phyloP scores from a whole-genome alignment of 1,284 basidiomycete species.

The Cutaneotrichosporon sp. region DNA sequence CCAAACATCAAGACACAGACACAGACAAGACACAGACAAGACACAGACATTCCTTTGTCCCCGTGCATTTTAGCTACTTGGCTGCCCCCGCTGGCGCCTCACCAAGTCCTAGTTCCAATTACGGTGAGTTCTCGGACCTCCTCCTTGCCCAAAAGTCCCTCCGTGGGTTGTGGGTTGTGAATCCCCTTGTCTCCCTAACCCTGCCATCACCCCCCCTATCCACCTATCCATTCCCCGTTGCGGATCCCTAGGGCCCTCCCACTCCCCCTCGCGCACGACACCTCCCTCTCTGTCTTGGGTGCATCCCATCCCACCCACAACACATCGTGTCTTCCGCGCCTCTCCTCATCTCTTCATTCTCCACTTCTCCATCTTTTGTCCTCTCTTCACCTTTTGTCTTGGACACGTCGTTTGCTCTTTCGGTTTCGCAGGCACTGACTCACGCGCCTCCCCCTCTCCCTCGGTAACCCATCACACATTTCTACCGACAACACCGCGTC shows the following conservation, averaged over 20 bases:
- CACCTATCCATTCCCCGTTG: background rate
- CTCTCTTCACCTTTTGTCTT: background rate
- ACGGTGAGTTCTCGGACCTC: background rate
- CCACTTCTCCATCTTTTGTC: background rate
- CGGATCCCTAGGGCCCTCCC: background rate
- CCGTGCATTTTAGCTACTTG: no score
- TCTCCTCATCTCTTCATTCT: background rate
- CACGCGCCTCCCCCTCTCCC: background rate
- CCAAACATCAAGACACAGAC: no score
- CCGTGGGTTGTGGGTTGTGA: no score
- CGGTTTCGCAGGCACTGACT: background rate
- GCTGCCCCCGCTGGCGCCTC: no score
- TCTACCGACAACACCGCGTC: background rate
- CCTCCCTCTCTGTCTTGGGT: no score
- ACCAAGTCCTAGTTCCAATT: no score
- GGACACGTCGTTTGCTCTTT: background rate
- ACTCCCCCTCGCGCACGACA: background rate
- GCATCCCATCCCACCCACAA: no score
- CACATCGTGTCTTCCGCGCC: background rate
- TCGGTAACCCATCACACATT: background rate
- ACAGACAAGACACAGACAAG: no score
- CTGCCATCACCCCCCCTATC: background rate
- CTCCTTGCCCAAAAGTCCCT: no score
- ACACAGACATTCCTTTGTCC: background rate
- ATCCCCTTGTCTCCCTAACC: no score